Evolutionary conservation across 2,329 filamentous ascomycete genomes (phyloP).

Genomic region (Colletotrichum filicis): DNA sequence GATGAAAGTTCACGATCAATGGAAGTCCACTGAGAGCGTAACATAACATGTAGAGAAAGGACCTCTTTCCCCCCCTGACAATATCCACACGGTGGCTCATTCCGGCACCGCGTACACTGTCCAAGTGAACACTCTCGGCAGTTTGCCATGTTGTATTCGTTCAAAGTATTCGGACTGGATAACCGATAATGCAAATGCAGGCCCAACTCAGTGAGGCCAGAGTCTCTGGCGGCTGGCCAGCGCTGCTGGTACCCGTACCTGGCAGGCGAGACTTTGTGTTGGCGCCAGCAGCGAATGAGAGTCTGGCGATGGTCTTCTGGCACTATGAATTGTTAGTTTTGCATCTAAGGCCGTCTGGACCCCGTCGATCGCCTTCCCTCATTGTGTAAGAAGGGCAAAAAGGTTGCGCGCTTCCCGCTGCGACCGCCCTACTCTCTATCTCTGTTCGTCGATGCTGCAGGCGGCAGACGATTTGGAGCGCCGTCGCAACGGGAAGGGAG

Average conservation of each 20-base stretch:
- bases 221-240: neutral
- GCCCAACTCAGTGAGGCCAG: neutral
- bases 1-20: neutral
- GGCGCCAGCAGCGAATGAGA: neutral
- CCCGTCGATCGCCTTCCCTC: constrained; percentile 7
- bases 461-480: neutral
- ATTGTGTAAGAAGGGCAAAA: neutral
- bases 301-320: neutral
- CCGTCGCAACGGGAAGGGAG: neutral
- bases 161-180: neutral
- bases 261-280: neutral
- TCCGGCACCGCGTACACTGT: neutral
- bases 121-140: neutral
- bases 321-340: neutral
- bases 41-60: constrained; percentile 12
- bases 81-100: neutral
- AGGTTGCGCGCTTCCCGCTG: constrained; percentile 26
- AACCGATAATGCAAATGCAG: neutral
- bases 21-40: neutral
- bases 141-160: neutral
- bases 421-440: neutral
- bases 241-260: constrained; percentile 10
- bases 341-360: constrained; percentile 18
- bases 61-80: constrained; percentile 1
- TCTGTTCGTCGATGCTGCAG: neutral